Conservation (phyloP, 805 yeast species). For the Ogataea minuta region DNA sequence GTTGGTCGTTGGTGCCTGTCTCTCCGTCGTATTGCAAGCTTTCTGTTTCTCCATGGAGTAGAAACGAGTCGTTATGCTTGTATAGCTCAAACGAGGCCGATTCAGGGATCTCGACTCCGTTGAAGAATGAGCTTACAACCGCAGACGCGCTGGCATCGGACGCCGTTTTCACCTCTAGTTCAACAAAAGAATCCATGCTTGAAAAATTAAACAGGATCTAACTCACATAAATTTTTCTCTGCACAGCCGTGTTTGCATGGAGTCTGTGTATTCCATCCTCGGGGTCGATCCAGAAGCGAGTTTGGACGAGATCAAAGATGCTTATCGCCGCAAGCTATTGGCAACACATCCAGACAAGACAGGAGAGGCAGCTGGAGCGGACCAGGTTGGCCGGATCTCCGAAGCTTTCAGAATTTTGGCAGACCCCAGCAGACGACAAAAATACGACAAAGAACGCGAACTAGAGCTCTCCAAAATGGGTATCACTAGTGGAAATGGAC, state of each 20-base stretch:
- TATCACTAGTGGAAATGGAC: constrained; percentile 58
- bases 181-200: constrained; percentile 33
- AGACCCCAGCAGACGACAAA: constrained; percentile 37
- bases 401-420: constrained; percentile 62
- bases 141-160: constrained; percentile 49
- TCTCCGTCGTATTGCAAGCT: constrained; percentile 71
- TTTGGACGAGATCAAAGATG: constrained; percentile 47
- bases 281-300: constrained; percentile 43
- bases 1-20: constrained; percentile 37
- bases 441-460: constrained; percentile 53
- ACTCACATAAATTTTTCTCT: constrained; percentile 9
- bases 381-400: constrained; percentile 43
- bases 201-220: constrained; percentile 5
- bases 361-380: background rate
- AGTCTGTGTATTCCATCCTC: constrained; percentile 56
- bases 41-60: constrained; percentile 77
- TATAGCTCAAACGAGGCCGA: constrained; percentile 63
- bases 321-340: constrained; percentile 63
- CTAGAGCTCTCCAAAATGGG: constrained; percentile 38
- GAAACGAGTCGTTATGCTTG: constrained; percentile 44
- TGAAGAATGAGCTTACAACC: constrained; percentile 70
- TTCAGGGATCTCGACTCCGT: constrained; percentile 65
- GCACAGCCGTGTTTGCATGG: constrained; percentile 11
- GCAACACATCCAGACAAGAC: constrained; percentile 77
- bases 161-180: constrained; percentile 25